Conservation (phyloP, 106 monocot genomes). For the Platanthera guangdongensis region DNA sequence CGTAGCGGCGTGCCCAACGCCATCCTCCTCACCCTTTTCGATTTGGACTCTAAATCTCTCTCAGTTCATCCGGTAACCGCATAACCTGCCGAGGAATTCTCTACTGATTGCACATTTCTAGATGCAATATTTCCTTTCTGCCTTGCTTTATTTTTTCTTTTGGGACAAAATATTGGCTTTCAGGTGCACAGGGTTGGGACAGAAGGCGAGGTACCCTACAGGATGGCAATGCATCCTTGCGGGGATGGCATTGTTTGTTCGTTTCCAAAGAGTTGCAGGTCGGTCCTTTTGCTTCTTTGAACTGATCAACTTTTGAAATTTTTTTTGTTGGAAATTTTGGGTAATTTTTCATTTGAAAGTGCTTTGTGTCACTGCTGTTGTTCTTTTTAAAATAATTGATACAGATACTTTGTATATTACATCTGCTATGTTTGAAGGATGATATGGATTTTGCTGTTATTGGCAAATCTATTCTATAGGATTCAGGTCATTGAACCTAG, state of each 20-base stretch:
- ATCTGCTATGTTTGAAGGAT: too few relatives aligned
- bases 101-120: not conserved
- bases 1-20: constrained; percentile 79
- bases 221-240: constrained; percentile 81
- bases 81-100: not conserved
- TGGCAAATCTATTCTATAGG: too few relatives aligned
- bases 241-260: constrained; percentile 11
- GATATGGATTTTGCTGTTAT: too few relatives aligned
- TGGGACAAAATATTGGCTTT: not conserved
- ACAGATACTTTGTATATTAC: too few relatives aligned
- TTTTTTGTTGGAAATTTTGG: too few relatives aligned
- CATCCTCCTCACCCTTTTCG: constrained; percentile 50
- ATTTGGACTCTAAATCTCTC: constrained; percentile 35
- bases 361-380: too few relatives aligned
- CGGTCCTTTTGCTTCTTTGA: too few relatives aligned
- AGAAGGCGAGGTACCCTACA: constrained; percentile 53
- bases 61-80: constrained; percentile 47
- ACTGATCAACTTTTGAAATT: too few relatives aligned
- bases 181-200: constrained; percentile 59
- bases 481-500: too few relatives aligned
- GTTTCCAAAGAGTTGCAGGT: too few relatives aligned
- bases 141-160: not conserved
- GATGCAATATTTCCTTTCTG: not conserved
- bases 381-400: too few relatives aligned
- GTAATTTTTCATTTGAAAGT: too few relatives aligned